Percentiles rank a stretch among this genome's conserved stretches.
These are phyloP conservation scores for Cercospora berteroae DNA, from an alignment of 2,329 filamentous ascomycete genomes.

Conservation along the genomic window DNA sequence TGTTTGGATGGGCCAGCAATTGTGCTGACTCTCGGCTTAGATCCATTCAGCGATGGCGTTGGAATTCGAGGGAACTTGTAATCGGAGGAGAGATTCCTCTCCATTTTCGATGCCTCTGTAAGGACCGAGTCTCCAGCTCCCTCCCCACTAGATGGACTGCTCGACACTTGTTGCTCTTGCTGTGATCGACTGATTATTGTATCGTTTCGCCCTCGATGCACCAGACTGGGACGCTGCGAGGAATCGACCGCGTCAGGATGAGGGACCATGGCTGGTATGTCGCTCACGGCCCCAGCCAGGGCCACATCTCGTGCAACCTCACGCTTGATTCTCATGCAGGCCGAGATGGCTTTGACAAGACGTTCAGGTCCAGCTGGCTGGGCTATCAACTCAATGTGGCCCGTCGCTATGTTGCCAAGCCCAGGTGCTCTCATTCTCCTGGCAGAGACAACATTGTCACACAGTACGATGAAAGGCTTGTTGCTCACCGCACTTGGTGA, in stretches of 20 bases:
- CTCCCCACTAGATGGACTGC: neutral
- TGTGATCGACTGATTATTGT: slow-evolving; percentile 6
- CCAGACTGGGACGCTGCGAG: slow-evolving; percentile 3
- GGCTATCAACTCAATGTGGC: slow-evolving; percentile 29
- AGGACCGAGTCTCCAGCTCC: neutral
- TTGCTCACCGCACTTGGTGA: slow-evolving; percentile 23
- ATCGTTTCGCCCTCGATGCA: slow-evolving; percentile 12
- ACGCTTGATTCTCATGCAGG: slow-evolving; percentile 21
- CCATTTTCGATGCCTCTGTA: slow-evolving; percentile 7
- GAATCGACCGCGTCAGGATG: slow-evolving; percentile 3
- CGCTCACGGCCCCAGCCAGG: slow-evolving; percentile 17
- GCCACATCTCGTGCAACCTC: slow-evolving; percentile 2
- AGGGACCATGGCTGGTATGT: slow-evolving; percentile 17
- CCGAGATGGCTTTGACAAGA: slow-evolving; percentile 26
- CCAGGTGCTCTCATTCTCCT: slow-evolving; percentile 24
- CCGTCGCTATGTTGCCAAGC: slow-evolving; percentile 21
- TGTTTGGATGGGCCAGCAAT: slow-evolving; percentile 9
- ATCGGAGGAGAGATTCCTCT: slow-evolving; percentile 20
- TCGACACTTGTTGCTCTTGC: slow-evolving; percentile 4
- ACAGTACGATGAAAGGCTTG: slow-evolving; percentile 30
- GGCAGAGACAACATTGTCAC: slow-evolving; percentile 29
- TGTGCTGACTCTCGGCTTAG: slow-evolving; percentile 14
- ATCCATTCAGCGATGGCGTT: slow-evolving; percentile 24
- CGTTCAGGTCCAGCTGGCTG: slow-evolving; percentile 30
- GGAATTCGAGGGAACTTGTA: slow-evolving; percentile 26